Conservation (phyloP, 352 stramenopile genomes). For the Aphanomyces stellatus region DNA sequence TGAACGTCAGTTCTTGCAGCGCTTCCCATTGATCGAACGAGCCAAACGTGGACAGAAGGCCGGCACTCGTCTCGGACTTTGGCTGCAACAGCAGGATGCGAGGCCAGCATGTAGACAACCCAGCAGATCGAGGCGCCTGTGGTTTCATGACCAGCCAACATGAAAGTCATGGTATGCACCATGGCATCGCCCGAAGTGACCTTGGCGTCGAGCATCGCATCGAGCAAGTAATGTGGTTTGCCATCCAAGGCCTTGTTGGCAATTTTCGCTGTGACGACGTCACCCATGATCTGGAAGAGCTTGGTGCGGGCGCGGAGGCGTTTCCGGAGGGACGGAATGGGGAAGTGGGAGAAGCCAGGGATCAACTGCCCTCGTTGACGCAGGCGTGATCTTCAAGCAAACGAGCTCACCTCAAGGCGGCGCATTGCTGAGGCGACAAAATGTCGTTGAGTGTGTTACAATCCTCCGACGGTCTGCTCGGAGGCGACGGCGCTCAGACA, state of each 20-base stretch:
- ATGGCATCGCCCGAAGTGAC: neutral
- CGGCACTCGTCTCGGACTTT: neutral
- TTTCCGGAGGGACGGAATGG: neutral
- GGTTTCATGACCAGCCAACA: slow-evolving; percentile 15
- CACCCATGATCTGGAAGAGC: slow-evolving; percentile 2
- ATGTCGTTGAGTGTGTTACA: no score
- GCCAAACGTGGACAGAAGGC: neutral
- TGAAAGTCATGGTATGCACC: slow-evolving; percentile 3
- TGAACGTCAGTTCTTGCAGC: neutral
- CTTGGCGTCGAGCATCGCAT: neutral
- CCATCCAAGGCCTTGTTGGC: neutral
- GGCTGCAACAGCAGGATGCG: neutral
- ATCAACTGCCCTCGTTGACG: no score
- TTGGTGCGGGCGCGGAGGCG: neutral
- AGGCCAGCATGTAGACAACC: neutral
- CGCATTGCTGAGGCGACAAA: no score
- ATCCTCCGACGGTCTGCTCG: no score
- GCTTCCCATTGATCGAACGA: neutral
- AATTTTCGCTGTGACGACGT: no score
- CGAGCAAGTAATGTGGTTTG: no score
- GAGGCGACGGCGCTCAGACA: no score
- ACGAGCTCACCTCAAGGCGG: no score
- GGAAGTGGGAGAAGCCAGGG: neutral
- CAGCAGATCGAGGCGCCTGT: slow-evolving; percentile 2
- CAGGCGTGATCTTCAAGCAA: no score